Evolutionary conservation across 345 rosid species (phyloP), one percentile per base, ranked within the genome.

Genomic region (Streptanthus diversifolius): DNA sequence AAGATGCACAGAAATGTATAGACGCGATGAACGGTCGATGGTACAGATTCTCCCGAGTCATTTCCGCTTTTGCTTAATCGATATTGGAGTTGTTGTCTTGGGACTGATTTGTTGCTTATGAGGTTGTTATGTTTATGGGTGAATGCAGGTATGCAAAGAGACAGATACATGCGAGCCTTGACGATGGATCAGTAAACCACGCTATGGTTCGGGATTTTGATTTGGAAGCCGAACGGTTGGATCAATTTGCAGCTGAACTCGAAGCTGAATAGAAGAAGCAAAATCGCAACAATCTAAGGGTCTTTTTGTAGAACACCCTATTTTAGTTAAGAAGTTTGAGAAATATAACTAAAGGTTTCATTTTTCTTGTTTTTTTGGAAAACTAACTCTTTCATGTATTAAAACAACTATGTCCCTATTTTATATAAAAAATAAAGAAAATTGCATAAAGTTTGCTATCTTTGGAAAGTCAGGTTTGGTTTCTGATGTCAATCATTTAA

Each of bases 21-120:
- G 93, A 95, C 35, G 66, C 87, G 85, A 95, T 92, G 97, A 83
- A 88, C 39, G 97, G 97, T 68, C 88, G 98, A 80, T 92, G 99
- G 99, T 92, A 87, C 13, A 25, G 12, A 53, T 30, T 63, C 8
- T 32, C 47, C 5, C 0, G 17, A 58, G 36, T 54, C 12, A 63
- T 57, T 49, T 66, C 30, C 15, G 52, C 25, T 33, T 25, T 25
- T 35, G 39, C 39, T 7, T 27, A 48, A 9, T 9, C 3, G 15
- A 41, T 21, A 30, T 33, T 40, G 40, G 21, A 41, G 35, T 45
- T 22, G 9, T 12, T 2, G 62, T 66, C 44, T 57, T 49, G 13
- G 5, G 24, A 53, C 25, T 68, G 66, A 36, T 51, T 30, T 35
- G 8, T 61, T 70, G 36, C 35, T 76, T 40, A 62, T 1, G 8